Percentiles rank a stretch among this genome's conserved stretches.
These are phyloP conservation scores for Plasmopara viticola DNA, from an alignment of 352 stramenopile species.

Conservation along the genomic window DNA sequence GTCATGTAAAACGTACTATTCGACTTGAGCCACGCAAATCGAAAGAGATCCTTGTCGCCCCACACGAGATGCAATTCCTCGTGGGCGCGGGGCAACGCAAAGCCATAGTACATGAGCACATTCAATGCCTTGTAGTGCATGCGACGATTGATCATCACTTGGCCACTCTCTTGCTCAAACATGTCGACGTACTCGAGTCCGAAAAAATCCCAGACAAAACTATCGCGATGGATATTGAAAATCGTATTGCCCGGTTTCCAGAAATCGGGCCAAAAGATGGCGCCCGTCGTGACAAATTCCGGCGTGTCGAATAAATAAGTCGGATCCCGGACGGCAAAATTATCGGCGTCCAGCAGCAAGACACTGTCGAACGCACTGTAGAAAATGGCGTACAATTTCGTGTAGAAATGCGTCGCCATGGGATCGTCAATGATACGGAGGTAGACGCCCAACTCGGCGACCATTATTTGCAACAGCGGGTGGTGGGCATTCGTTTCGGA, in stretches of 20 bases:
- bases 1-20: constrained; percentile 67
- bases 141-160: constrained; percentile 63
- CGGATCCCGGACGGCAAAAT: constrained; percentile 50
- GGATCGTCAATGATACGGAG: constrained; percentile 43
- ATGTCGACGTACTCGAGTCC: constrained; percentile 50
- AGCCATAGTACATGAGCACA: constrained; percentile 68
- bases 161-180: constrained; percentile 79
- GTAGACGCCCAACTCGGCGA: constrained; percentile 31
- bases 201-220: constrained; percentile 66
- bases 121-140: constrained; percentile 53
- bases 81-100: constrained; percentile 31
- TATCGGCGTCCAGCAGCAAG: constrained; percentile 54
- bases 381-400: constrained; percentile 50
- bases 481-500: constrained; percentile 33
- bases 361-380: constrained; percentile 50
- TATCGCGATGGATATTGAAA: constrained; percentile 69
- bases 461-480: constrained; percentile 34
- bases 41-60: constrained; percentile 82
- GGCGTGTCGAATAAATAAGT: constrained; percentile 59
- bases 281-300: constrained; percentile 47
- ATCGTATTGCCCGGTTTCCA: constrained; percentile 67
- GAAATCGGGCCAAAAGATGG: constrained; percentile 83
- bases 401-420: constrained; percentile 40
- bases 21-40: constrained; percentile 73
- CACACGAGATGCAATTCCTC: constrained; percentile 55